Conservation (phyloP, 495 filamentous ascomycete genomes). For the Neurospora discreta region DNA sequence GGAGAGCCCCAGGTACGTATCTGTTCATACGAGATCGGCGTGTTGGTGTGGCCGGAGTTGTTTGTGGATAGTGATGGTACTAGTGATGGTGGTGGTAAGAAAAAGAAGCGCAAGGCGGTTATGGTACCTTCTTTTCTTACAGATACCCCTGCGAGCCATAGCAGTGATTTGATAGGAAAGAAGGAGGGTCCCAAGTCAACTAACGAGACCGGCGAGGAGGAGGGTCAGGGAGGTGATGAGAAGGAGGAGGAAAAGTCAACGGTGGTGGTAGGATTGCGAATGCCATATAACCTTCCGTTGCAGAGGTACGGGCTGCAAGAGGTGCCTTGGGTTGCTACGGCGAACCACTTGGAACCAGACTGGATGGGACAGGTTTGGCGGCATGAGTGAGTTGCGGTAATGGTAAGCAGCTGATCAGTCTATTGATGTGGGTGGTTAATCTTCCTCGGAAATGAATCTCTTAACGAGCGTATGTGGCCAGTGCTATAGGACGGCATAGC, state of each 20-base stretch:
- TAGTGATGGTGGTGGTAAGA: background rate
- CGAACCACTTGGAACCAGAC: slow-evolving; percentile 51
- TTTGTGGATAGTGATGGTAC: slow-evolving; percentile 24
- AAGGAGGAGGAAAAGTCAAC: background rate
- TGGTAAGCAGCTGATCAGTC: background rate
- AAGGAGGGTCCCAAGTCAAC: background rate
- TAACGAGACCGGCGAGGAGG: background rate
- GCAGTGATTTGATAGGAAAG: background rate
- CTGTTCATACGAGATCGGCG: slow-evolving; percentile 76
- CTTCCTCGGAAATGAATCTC: background rate
- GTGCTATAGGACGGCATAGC: background rate
- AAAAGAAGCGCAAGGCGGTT: slow-evolving; percentile 17
- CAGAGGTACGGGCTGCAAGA: slow-evolving; percentile 51
- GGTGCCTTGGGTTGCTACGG: slow-evolving; percentile 70
- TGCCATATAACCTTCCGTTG: slow-evolving; percentile 78
- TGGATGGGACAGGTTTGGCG: slow-evolving; percentile 46
- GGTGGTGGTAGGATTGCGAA: slow-evolving; percentile 52
- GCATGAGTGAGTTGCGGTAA: background rate
- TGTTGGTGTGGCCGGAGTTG: slow-evolving; percentile 73
- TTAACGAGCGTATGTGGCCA: background rate
- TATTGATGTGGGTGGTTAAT: background rate
- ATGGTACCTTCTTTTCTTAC: slow-evolving; percentile 63
- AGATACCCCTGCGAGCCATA: slow-evolving; percentile 33
- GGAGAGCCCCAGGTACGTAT: slow-evolving; percentile 49
- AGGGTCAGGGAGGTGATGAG: too few relatives aligned